Conservation (phyloP, 345 rosid genomes). For the Corymbia maculata region DNA sequence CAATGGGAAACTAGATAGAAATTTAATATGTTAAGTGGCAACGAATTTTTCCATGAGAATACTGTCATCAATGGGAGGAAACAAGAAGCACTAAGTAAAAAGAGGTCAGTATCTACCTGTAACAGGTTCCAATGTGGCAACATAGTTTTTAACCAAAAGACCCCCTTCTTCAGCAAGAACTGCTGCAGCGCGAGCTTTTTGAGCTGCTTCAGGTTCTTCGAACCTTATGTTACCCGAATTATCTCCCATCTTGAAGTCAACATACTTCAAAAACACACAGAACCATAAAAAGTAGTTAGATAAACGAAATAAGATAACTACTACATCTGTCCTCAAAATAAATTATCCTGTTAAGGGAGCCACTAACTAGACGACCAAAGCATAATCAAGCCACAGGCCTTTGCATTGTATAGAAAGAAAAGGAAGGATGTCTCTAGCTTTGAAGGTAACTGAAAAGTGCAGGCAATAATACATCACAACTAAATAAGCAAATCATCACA, state of each 20-base stretch:
- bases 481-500: neutral
- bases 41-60: neutral
- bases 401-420: neutral
- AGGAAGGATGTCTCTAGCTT: neutral
- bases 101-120: conserved; percentile 36
- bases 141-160: conserved; percentile 59
- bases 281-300: neutral
- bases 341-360: neutral
- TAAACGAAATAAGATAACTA: neutral
- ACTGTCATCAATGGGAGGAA: neutral
- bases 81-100: neutral
- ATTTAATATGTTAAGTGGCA: neutral
- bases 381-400: neutral
- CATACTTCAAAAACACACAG: conserved; percentile 30
- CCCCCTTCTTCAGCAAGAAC: conserved; percentile 84
- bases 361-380: neutral
- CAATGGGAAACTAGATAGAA: neutral
- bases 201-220: conserved; percentile 82
- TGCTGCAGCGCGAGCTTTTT: conserved; percentile 94
- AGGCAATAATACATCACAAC: neutral
- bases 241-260: conserved; percentile 88
- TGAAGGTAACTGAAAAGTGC: neutral
- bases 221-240: conserved; percentile 70
- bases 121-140: conserved; percentile 76
- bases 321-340: neutral